phyloP scores from a whole-genome alignment of 2,329 filamentous ascomycete genomes.

The Pestalotiopsis sp. region DNA sequence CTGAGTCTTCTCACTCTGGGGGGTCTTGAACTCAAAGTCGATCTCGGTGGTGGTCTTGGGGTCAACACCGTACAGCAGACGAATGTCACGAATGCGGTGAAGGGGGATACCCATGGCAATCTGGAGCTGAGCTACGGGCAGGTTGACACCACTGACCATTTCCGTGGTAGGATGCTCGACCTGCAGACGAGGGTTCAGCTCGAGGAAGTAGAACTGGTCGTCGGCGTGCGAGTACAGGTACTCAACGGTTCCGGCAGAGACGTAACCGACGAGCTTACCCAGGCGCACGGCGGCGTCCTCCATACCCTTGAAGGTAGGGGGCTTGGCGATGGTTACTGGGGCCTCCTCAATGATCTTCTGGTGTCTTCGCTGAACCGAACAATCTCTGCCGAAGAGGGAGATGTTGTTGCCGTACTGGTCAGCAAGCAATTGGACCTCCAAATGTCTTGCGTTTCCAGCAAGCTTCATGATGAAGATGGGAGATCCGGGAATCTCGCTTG shows the following conservation, averaged over 20 bases:
- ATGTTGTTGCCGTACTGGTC: slow-evolving; percentile 99
- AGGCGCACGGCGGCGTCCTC: slow-evolving; percentile 94
- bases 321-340: slow-evolving; percentile 92
- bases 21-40: slow-evolving; percentile 93
- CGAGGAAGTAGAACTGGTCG: slow-evolving; percentile 99
- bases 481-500: slow-evolving; percentile 95
- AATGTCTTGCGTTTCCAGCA: slow-evolving; percentile 90
- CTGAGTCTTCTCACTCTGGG: slow-evolving; percentile 82
- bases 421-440: slow-evolving; percentile 95
- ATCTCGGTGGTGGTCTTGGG: slow-evolving; percentile 84
- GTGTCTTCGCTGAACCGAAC: slow-evolving; percentile 95
- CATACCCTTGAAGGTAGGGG: slow-evolving; percentile 90
- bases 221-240: slow-evolving; percentile 98
- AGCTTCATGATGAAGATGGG: slow-evolving; percentile 99
- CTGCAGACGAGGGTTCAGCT: slow-evolving; percentile 97
- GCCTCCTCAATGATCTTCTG: slow-evolving; percentile 99
- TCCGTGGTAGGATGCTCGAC: slow-evolving; percentile 99
- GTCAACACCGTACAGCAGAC: slow-evolving; percentile 93
- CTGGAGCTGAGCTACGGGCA: slow-evolving; percentile 96
- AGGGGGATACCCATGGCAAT: slow-evolving; percentile 98
- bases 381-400: slow-evolving; percentile 97
- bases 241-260: slow-evolving; percentile 97
- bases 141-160: slow-evolving; percentile 97
- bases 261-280: slow-evolving; percentile 93
- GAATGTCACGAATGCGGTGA: slow-evolving; percentile 94